phyloP scores from a whole-genome alignment of 352 stramenopile genomes.

The Pythium volutum region DNA sequence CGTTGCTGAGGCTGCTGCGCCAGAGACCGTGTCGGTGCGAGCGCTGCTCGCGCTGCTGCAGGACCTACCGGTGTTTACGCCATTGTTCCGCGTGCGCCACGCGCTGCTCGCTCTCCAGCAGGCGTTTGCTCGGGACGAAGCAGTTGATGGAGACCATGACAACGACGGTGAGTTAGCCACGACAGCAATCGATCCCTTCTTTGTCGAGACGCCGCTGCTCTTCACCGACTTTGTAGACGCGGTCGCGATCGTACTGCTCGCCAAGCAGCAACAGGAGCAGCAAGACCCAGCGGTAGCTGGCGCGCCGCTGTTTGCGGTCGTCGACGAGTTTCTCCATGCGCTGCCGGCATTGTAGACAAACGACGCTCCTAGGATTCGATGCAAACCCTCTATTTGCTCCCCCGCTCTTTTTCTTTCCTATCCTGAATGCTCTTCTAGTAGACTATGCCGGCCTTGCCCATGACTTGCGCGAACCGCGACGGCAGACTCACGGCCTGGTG shows the following conservation, averaged over 20 bases:
- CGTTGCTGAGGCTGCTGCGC: neutral
- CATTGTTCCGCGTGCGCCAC: conserved; percentile 21
- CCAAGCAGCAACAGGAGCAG: conserved; percentile 33
- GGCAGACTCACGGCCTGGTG: conserved; percentile 66
- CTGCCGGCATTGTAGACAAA: conserved; percentile 3
- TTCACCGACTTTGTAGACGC: conserved; percentile 64
- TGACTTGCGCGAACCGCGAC: conserved; percentile 64
- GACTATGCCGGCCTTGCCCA: conserved; percentile 62
- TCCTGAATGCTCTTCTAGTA: conserved; percentile 49
- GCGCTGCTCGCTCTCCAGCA: conserved; percentile 21
- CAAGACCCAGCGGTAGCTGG: conserved; percentile 2
- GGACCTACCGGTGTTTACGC: conserved; percentile 4
- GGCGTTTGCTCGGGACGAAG: conserved; percentile 4
- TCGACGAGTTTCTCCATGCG: conserved; percentile 45
- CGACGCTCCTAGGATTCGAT: neutral
- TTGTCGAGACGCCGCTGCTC: conserved; percentile 40
- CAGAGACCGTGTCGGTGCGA: conserved; percentile 15
- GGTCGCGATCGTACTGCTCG: conserved; percentile 45
- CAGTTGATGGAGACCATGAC: no score
- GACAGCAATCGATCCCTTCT: conserved; percentile 42
- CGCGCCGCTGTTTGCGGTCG: conserved; percentile 38
- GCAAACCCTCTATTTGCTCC: neutral
- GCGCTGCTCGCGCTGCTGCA: conserved; percentile 20
- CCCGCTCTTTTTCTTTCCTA: neutral
- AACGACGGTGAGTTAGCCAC: neutral